A percentile compares a stretch with the other conserved stretches of the same genome.
Conservation (phyloP, 305 asterid genomes). For the Fraxinus paxiana region DNA sequence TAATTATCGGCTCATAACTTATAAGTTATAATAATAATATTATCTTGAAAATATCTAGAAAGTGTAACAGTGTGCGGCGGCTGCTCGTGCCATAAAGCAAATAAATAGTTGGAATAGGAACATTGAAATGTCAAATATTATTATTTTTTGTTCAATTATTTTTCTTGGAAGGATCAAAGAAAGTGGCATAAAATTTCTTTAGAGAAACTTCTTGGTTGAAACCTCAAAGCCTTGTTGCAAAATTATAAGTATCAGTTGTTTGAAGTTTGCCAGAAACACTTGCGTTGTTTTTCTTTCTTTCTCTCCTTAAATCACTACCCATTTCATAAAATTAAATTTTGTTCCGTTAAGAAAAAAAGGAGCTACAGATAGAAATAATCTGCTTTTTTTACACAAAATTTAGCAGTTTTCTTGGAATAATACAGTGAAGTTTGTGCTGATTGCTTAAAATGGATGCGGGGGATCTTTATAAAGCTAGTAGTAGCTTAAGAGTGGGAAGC, state of each 20-base stretch:
- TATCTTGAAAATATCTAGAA: background rate
- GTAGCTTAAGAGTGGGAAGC: constrained; percentile 27
- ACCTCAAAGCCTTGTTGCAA: background rate
- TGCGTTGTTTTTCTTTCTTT: background rate
- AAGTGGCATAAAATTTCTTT: background rate
- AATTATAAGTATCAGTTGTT: background rate
- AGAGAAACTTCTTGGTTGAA: background rate
- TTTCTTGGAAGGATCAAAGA: background rate
- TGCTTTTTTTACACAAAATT: background rate
- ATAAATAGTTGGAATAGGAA: background rate
- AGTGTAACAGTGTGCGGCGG: background rate
- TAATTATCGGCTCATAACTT: background rate
- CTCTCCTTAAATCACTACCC: background rate
- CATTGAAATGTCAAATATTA: background rate
- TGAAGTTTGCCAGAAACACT: background rate
- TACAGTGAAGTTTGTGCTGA: background rate
- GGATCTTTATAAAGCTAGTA: constrained; percentile 34
- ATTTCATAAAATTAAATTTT: background rate
- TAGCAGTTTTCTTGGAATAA: background rate
- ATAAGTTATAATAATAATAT: background rate
- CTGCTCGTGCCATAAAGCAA: background rate
- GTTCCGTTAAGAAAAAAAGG: background rate
- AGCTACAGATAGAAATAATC: background rate
- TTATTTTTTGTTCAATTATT: background rate
- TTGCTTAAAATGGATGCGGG: constrained; percentile 33